Base-by-base conservation (phyloP, 2,329 filamentous ascomycete genomes). In the Pyrenophora teres region DNA sequence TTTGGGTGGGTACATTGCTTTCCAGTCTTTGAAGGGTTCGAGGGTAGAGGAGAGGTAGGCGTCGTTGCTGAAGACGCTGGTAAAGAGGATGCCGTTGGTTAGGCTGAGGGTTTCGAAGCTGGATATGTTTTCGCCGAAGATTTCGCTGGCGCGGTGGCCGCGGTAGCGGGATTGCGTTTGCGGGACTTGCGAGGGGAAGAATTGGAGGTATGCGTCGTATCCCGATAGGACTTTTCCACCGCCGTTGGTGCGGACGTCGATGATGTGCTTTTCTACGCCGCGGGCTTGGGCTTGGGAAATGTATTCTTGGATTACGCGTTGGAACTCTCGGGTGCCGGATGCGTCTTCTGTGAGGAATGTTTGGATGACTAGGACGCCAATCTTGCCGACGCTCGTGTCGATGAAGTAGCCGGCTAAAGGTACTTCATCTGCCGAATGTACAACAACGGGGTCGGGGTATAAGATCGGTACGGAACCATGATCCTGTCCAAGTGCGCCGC, bases 161-260 rank as follows among this genome's bases (percentile, higher is more conserved):
- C 81, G 77, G 57, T 78, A 76, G 7, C 81, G 77, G 4, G 71
- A 76, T 35, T 76, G 76, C 16, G 73, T 75, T 57, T 78, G 80
- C 3, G 77, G 75, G 1, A 70, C 63, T 6, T 73, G 59, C 0
- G 56, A 57, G 0, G 82, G 82, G 70, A 84, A 84, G 57, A 85
- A 77, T 61, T 83, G 78, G 12, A 76, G 74, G 57, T 85, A 86
- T 3, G 67, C 63, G 50, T 78, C 75, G 58, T 74, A 75, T 32
- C 72, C 76, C 0, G 70, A 64, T 4, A 73, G 48, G 6, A 75
- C 64, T 16, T 66, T 70, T 12, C 87, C 87, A 18, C 87, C 87
- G 0, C 75, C 76, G 59, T 89, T 90, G 8, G 74, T 77, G 4
- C 81, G 80, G 5, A 89, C 62, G 59, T 89, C 87, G 55, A 89